Evolutionary conservation across 208 protist species (phyloP).

Genomic region (Leishmania major): DNA sequence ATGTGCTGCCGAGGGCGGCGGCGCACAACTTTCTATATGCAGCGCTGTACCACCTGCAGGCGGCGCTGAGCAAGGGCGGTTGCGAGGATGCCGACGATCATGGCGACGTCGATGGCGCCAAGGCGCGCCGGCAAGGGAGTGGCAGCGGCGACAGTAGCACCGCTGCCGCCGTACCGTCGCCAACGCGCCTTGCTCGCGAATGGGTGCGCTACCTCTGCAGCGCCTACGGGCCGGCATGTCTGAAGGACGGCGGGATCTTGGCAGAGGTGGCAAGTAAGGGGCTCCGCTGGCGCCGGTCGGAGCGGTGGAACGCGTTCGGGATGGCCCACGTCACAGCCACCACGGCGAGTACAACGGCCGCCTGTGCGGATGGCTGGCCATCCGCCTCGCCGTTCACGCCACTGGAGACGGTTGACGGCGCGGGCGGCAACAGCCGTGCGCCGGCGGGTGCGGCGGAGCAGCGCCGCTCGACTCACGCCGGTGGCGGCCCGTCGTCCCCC

Average conservation of each 20-base stretch:
- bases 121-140: not conserved
- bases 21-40: slow-evolving; percentile 83
- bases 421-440: not conserved
- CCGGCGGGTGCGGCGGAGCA: not conserved
- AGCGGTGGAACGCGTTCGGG: slow-evolving; percentile 51
- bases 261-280: slow-evolving; percentile 43
- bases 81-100: not conserved
- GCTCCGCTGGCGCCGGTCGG: slow-evolving; percentile 53
- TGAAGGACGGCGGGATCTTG: slow-evolving; percentile 21
- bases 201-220: slow-evolving; percentile 51
- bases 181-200: slow-evolving; percentile 50
- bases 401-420: not conserved
- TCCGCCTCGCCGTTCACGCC: not conserved
- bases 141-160: not conserved
- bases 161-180: slow-evolving; percentile 6
- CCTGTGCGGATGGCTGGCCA: not conserved
- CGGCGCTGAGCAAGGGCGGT: not conserved
- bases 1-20: slow-evolving; percentile 33
- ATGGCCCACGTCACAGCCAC: slow-evolving; percentile 11
- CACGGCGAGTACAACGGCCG: not conserved
- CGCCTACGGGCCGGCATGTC: slow-evolving; percentile 35
- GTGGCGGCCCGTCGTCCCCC: too few species aligned
- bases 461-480: too few species aligned
- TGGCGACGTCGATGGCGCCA: not conserved
- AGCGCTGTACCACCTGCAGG: slow-evolving; percentile 44